Percentiles rank a stretch among this genome's conserved stretches.
phyloP scores from a whole-genome alignment of 164 flowering plant genomes.

The Dillenia turbinata region DNA sequence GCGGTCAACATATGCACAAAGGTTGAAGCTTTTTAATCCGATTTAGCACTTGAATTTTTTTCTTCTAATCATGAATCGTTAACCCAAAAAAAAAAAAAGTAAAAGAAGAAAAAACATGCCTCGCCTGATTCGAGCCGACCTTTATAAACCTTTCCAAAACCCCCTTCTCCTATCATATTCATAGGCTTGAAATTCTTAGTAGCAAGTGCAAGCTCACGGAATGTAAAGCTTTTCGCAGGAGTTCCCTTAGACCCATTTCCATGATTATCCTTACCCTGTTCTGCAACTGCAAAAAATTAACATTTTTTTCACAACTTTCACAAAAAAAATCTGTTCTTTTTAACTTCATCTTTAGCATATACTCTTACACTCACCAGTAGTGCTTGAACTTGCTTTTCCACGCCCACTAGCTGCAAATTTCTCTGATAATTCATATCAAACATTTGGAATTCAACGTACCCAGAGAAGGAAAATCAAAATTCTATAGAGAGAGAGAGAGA shows the following conservation, averaged over 20 bases:
- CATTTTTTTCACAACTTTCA: not conserved
- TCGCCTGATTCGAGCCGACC: constrained; percentile 58
- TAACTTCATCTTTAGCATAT: not conserved
- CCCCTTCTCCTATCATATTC: constrained; percentile 84
- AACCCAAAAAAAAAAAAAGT: not conserved
- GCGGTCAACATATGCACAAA: no score
- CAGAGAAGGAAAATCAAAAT: not conserved
- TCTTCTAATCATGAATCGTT: no score
- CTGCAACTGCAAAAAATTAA: constrained; percentile 18
- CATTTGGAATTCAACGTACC: not conserved
- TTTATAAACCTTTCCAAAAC: constrained; percentile 82
- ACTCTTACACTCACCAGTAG: constrained; percentile 14
- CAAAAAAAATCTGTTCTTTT: not conserved
- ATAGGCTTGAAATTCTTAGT: constrained; percentile 52
- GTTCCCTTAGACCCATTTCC: constrained; percentile 1
- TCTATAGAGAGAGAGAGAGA: not conserved
- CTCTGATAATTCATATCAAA: not conserved
- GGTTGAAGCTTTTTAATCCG: no score
- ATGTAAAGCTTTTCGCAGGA: constrained; percentile 57
- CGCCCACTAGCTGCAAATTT: constrained; percentile 26
- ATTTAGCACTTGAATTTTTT: no score
- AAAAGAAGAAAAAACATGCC: constrained; percentile 27
- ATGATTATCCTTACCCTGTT: constrained; percentile 7
- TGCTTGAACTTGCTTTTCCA: constrained; percentile 12
- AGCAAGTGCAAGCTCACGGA: constrained; percentile 61